Base-by-base conservation (phyloP, 75 land plant species). In the Pinus taeda region DNA sequence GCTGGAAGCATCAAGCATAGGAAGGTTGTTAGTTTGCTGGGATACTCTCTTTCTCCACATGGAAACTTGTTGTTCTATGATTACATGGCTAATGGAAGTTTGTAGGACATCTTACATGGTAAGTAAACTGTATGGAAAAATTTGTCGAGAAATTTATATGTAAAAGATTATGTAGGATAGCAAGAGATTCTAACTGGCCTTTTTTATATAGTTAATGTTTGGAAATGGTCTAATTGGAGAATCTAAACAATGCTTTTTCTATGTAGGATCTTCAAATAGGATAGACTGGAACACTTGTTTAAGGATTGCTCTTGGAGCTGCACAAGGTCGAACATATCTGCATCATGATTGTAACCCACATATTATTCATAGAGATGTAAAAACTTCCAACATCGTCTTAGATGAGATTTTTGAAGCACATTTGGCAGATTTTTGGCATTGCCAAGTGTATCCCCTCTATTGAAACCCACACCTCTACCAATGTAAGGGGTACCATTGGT, bases 261-360 rank as follows among this genome's bases (percentile, higher is more conserved):
- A 59, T 66, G 9, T 74, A 90, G 98, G 95, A 29, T 77, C 86
- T 18, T 79, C 79, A 1, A 96, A 90, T 82, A 73, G 4, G 45
- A 4, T 42, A 57, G 95, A 95, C 73, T 95, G 98, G 95, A 90
- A 91, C 60, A 83, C 93, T 12, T 76, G 95, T 2, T 74, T 95
- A 29, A 89, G 80, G 37, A 92, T 93, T 57, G 93, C 98, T 3
- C 83, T 95, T 62, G 98, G 93, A 78, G 96, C 98, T 57, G 90
- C 96, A 21, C 94, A 95, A 76, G 96, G 96, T 20, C 89, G 93
- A n/a, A 91, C 98, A 22, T 95, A 95, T 82, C 91, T 95, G 80
- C 98, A 95, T 77, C 98, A 93, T 81, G 98, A 95, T 75, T 95
- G 98, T 79, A 83, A 89, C 71, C 96, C 98, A 21, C 80, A 87